Base-by-base conservation (phyloP, 2,329 filamentous ascomycete species). In the Neonectria faginata region DNA sequence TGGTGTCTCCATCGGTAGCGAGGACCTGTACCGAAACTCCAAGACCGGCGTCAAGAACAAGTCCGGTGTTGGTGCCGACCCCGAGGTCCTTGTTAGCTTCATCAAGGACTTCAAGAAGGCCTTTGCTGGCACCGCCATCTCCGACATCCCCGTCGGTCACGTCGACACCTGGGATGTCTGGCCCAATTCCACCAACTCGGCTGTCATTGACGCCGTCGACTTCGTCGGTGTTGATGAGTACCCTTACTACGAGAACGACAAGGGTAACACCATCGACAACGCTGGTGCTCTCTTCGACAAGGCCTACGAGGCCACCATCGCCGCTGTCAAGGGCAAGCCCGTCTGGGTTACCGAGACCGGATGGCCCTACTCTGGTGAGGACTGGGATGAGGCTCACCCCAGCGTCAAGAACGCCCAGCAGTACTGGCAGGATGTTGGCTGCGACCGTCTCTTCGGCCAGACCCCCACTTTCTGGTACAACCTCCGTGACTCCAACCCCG, bases 121-220 rank as follows among this genome's bases (percentile, higher is more conserved):
- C 60, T 87, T 93, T 71, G 74, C 83, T 53, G 73, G 73, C 70
- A 80, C 76, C 16, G 62, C 77, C 16, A 79, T 86, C 18, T 68
- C 81, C 76, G 81, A 81, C 54, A 79, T 83, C 64, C 83, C 87
- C 54, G 80, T 90, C 66, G 88, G 89, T 27, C 89, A 91, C 77
- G 89, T 91, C 69, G 89, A 92, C 78, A 91, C 89, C 57, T 91
- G 88, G 86, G 88, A 88, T 48, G 84, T 82, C 51, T 89, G 87
- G 86, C 82, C 85, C 51, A 86, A 91, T 78, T 66, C 76, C 62
- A 84, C 83, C 73, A 91, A 90, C 81, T 83, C 83, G 71, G 78
- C 80, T 59, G 88, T 91, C 64, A 83, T 91, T 67, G 81, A 86
- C 63, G 88, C 87, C 59, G 82, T 86, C 65, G 89, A 92, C 80